Evolutionary conservation across 345 rosid genomes (phyloP).

Genomic region (Eucalyptus victrix): DNA sequence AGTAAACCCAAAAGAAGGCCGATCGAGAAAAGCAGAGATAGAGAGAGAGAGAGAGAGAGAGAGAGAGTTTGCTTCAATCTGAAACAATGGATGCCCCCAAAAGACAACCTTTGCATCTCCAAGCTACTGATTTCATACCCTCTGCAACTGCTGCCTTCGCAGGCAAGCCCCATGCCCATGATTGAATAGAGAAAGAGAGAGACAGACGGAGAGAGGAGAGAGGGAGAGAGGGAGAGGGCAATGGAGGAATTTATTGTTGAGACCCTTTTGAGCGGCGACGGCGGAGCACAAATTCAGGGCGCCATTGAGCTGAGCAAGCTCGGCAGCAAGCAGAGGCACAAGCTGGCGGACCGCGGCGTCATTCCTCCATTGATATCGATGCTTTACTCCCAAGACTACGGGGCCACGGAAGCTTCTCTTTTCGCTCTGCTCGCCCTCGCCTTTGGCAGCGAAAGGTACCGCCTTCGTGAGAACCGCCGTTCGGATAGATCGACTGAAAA

Average conservation of each 20-base stretch:
- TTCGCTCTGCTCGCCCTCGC: conserved; percentile 70
- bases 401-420: conserved; percentile 61
- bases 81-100: conserved; percentile 73
- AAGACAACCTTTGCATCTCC: conserved; percentile 33
- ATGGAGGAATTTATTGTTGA: conserved; percentile 45
- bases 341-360: conserved; percentile 50
- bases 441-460: conserved; percentile 81
- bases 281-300: conserved; percentile 47
- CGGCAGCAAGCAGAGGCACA: conserved; percentile 39
- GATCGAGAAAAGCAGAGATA: background rate
- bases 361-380: conserved; percentile 56
- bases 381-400: conserved; percentile 49
- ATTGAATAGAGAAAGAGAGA: background rate
- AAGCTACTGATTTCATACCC: conserved; percentile 31
- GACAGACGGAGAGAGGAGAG: background rate
- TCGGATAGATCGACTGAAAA: background rate
- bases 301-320: conserved; percentile 43
- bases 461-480: background rate
- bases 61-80: conserved; percentile 51
- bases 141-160: background rate
- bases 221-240: background rate
- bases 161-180: background rate
- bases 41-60: background rate
- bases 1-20: background rate
- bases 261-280: conserved; percentile 38